These are phyloP conservation scores for Termitomyces sp. DNA, from an alignment of 768 basidiomycete species.

Conservation along the genomic window DNA sequence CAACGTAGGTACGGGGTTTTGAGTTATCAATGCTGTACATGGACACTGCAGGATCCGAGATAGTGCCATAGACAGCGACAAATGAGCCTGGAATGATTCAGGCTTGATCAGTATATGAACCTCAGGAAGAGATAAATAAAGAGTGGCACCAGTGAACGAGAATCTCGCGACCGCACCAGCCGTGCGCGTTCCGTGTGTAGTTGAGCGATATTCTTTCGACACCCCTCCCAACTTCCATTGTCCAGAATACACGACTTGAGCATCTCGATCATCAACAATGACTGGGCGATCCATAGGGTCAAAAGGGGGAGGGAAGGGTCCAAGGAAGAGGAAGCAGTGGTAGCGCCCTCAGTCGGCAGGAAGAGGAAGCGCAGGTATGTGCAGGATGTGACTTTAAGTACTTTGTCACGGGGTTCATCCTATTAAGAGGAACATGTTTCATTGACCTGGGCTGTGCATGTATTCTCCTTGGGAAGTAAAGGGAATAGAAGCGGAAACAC, in stretches of 20 bases:
- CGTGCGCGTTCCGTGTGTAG: constrained; percentile 8
- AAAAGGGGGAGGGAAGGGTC: neutral
- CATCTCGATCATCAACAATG: constrained; percentile 13
- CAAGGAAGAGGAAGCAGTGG: neutral
- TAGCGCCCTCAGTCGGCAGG: neutral
- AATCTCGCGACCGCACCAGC: constrained; percentile 10
- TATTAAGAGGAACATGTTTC: neutral
- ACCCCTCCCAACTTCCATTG: constrained; percentile 9
- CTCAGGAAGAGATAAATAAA: neutral
- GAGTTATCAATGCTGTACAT: constrained; percentile 8
- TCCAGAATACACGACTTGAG: constrained; percentile 5
- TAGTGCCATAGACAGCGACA: constrained; percentile 12
- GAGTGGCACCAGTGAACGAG: constrained; percentile 10
- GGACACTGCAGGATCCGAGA: constrained; percentile 4
- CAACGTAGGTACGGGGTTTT: neutral
- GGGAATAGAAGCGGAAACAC: neutral
- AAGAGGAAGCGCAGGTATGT: neutral
- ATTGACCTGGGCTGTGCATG: neutral
- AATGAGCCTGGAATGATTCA: constrained; percentile 3
- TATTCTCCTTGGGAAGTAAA: neutral
- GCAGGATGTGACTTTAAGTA: neutral
- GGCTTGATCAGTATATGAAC: neutral
- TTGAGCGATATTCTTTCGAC: constrained; percentile 4
- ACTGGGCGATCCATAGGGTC: constrained; percentile 1
- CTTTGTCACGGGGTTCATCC: neutral